Conservation (phyloP, 306 rosid genomes). For the Carpinus viminea region DNA sequence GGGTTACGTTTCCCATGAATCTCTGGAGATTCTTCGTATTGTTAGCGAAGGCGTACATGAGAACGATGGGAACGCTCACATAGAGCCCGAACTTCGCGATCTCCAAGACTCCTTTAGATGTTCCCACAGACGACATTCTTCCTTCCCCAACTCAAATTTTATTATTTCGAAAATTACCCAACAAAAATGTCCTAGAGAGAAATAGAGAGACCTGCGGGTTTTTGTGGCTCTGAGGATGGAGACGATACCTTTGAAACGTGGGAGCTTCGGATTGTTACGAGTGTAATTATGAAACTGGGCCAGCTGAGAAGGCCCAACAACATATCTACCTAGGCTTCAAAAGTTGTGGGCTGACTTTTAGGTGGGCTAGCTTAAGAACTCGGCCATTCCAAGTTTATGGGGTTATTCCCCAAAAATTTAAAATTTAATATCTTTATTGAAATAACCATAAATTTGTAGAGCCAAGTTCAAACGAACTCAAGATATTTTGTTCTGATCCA, state of each 20-base stretch:
- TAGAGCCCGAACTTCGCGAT: constrained; percentile 87
- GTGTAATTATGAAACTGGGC: neutral
- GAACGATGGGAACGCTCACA: constrained; percentile 65
- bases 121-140: constrained; percentile 65
- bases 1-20: constrained; percentile 75
- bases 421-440: too few relatives aligned
- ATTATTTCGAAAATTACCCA: neutral
- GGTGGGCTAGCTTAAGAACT: too few relatives aligned
- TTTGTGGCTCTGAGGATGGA: neutral
- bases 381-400: too few relatives aligned
- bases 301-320: neutral
- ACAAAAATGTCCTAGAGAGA: neutral
- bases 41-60: constrained; percentile 76
- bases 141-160: neutral
- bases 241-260: neutral
- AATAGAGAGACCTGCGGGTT: neutral
- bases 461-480: too few relatives aligned
- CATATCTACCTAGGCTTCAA: neutral
- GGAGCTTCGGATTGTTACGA: neutral
- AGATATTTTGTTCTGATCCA: too few relatives aligned
- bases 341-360: neutral
- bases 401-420: too few relatives aligned
- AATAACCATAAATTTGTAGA: too few relatives aligned
- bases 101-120: constrained; percentile 78
- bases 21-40: constrained; percentile 62